Percentiles rank a stretch among this genome's conserved stretches.
Conservation (phyloP, 176 grass and related monocot species). For the Triticum urartu region DNA sequence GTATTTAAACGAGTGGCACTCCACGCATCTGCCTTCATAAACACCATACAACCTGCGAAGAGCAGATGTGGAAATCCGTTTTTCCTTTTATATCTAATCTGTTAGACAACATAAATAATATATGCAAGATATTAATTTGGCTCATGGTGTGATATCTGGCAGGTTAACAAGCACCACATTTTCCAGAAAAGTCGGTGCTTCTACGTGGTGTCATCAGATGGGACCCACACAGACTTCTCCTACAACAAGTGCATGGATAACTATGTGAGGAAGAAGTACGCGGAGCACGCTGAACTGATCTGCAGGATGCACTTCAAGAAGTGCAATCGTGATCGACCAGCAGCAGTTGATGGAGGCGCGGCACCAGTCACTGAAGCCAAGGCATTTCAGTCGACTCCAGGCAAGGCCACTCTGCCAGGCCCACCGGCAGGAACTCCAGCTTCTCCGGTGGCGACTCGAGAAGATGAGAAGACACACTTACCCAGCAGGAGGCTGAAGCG, state of each 20-base stretch:
- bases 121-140: neutral
- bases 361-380: neutral
- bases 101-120: neutral
- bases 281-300: conserved; percentile 56
- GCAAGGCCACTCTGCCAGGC: neutral
- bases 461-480: no score
- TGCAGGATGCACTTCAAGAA: conserved; percentile 56
- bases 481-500: neutral
- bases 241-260: conserved; percentile 78
- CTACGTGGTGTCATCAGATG: conserved; percentile 67
- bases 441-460: neutral
- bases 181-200: conserved; percentile 58
- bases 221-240: conserved; percentile 64
- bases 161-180: conserved; percentile 65
- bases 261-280: conserved; percentile 58
- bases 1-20: no score
- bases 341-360: conserved; percentile 16
- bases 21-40: no score
- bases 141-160: neutral
- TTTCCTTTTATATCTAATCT: neutral
- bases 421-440: neutral
- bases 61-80: no score
- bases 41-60: no score
- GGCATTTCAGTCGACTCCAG: neutral
- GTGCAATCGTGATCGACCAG: conserved; percentile 1